These are phyloP conservation scores for Heliamphora exappendiculata DNA, from an alignment of 148 eudicot genomes.

Conservation along the genomic window DNA sequence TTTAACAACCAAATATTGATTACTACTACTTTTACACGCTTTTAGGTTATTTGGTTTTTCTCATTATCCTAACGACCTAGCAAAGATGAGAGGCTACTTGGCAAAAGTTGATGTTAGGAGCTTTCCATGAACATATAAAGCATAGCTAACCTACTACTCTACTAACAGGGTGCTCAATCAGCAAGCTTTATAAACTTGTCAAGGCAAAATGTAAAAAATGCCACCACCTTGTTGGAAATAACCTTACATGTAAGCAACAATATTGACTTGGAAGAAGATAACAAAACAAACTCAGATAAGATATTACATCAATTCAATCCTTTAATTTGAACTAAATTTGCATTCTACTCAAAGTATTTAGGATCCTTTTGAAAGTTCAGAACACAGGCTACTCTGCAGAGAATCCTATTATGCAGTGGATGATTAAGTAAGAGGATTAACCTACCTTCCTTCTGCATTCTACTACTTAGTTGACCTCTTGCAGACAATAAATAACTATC, in stretches of 20 bases:
- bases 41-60: no score
- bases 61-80: not conserved
- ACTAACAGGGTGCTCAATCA: not conserved
- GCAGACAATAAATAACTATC: slow-evolving; percentile 37
- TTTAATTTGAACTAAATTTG: not conserved
- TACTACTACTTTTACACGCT: not conserved
- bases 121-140: not conserved
- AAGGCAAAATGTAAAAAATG: not conserved
- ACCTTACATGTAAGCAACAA: not conserved
- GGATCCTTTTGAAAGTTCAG: not conserved
- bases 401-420: not conserved
- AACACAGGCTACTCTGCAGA: not conserved
- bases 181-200: not conserved
- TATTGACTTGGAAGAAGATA: not conserved
- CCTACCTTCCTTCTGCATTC: slow-evolving; percentile 99
- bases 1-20: not conserved
- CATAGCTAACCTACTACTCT: not conserved
- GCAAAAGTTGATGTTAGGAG: not conserved
- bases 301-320: not conserved
- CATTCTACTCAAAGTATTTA: not conserved
- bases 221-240: not conserved
- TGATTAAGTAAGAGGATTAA: slow-evolving; percentile 17
- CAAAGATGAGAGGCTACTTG: not conserved
- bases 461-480: slow-evolving; percentile 81
- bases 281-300: not conserved